Conservation (phyloP, 441 rosid genomes). For the Brassica hybrid region DNA sequence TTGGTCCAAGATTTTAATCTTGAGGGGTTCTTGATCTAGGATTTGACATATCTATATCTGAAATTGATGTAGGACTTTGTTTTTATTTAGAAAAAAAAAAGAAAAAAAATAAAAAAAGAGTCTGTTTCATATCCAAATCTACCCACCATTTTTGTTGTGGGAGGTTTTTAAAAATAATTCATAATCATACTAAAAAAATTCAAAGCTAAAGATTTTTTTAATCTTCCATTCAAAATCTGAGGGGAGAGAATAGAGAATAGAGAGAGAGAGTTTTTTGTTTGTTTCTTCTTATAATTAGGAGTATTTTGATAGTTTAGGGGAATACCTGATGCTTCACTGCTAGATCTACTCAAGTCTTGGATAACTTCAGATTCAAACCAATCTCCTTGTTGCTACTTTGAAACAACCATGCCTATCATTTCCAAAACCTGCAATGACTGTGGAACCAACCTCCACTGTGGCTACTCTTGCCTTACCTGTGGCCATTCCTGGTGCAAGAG, state of each 20-base stretch:
- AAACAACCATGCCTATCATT: slow-evolving; percentile 52
- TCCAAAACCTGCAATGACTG: slow-evolving; percentile 60
- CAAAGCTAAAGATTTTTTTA: slow-evolving; percentile 33
- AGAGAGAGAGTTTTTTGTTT: slow-evolving; percentile 11
- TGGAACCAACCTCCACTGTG: slow-evolving; percentile 42
- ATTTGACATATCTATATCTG: slow-evolving; percentile 23
- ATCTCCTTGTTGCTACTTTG: slow-evolving; percentile 50
- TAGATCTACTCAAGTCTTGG: slow-evolving; percentile 84
- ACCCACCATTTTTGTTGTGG: slow-evolving; percentile 76
- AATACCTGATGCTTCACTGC: slow-evolving; percentile 68
- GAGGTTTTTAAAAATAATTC: slow-evolving; percentile 8
- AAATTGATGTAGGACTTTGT: slow-evolving; percentile 36
- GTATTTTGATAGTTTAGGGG: slow-evolving; percentile 66
- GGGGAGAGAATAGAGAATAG: slow-evolving; percentile 20
- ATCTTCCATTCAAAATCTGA: background rate
- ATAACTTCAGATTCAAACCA: slow-evolving; percentile 65
- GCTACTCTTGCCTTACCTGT: slow-evolving; percentile 65
- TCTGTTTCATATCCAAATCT: slow-evolving; percentile 45
- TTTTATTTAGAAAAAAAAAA: slow-evolving; percentile 4
- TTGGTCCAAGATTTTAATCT: slow-evolving; percentile 44
- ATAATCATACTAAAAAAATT: slow-evolving; percentile 13
- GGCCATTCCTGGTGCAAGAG: slow-evolving; percentile 60
- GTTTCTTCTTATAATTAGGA: slow-evolving; percentile 36
- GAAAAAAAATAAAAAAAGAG: slow-evolving; percentile 5
- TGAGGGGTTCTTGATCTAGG: slow-evolving; percentile 39